Evolutionary conservation across 805 yeast species (phyloP).

Genomic region (Wickerhamomyces queroliae): DNA sequence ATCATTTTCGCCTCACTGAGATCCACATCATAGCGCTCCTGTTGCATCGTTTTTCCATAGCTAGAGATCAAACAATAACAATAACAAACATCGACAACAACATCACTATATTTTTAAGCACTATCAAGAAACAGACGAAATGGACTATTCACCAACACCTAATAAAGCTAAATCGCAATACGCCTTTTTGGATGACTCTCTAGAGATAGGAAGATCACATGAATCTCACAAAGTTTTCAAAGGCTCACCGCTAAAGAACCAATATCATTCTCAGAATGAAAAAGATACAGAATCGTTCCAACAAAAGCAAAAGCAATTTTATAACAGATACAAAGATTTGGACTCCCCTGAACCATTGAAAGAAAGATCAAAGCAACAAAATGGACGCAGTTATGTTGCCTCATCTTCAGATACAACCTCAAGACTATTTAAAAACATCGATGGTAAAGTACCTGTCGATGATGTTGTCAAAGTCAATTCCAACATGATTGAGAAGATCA

Average conservation of each 20-base stretch:
- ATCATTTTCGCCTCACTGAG: not conserved
- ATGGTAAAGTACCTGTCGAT: conserved; percentile 13
- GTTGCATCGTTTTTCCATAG: too few species aligned
- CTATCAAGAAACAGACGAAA: conserved; percentile 2
- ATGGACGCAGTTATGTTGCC: not conserved
- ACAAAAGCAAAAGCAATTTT: conserved; percentile 16
- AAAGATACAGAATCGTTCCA: conserved; percentile 4
- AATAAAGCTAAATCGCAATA: conserved; percentile 15
- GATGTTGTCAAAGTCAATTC: conserved; percentile 30
- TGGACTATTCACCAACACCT: conserved; percentile 24
- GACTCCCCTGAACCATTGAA: conserved; percentile 16
- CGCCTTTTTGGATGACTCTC: conserved; percentile 18
- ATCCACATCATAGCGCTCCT: too few species aligned
- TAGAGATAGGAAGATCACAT: conserved; percentile 16
- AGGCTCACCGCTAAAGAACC: conserved; percentile 2
- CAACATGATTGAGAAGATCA: conserved; percentile 31
- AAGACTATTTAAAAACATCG: conserved; percentile 16
- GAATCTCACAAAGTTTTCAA: not conserved
- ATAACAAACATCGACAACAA: not conserved
- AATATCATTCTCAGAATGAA: not conserved
- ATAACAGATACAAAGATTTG: conserved; percentile 15
- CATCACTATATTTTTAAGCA: not conserved
- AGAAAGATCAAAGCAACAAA: conserved; percentile 4
- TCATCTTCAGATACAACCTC: conserved; percentile 10
- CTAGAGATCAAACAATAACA: not conserved